Percentiles rank a stretch among this genome's conserved stretches.
phyloP scores from a whole-genome alignment of 2,329 filamentous ascomycete genomes.

The Xylaria sp. region DNA sequence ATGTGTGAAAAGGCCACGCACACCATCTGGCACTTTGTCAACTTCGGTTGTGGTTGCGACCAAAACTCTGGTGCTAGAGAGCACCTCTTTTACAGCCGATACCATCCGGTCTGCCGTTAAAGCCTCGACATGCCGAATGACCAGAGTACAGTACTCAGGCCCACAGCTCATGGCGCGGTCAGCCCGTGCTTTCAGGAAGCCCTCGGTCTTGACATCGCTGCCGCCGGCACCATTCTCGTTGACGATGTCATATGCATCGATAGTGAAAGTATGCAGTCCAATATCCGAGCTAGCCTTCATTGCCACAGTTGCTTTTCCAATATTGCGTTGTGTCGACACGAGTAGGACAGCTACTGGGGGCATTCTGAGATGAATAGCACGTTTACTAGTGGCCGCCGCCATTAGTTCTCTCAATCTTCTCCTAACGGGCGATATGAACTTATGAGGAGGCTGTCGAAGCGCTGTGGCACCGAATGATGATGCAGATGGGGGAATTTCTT shows the following conservation, averaged over 20 bases:
- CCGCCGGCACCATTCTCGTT: conserved; percentile 89
- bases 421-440: conserved; percentile 64
- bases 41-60: conserved; percentile 95
- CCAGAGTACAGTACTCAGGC: conserved; percentile 77
- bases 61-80: conserved; percentile 79
- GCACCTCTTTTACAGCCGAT: conserved; percentile 80
- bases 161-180: conserved; percentile 91
- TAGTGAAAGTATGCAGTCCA: conserved; percentile 84
- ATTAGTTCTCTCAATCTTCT: conserved; percentile 83
- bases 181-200: conserved; percentile 83
- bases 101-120: conserved; percentile 91
- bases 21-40: conserved; percentile 89
- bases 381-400: conserved; percentile 83
- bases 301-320: conserved; percentile 86
- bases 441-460: conserved; percentile 52
- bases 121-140: conserved; percentile 91
- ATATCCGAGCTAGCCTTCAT: conserved; percentile 82
- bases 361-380: conserved; percentile 85
- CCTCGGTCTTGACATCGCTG: conserved; percentile 92
- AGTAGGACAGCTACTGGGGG: conserved; percentile 87
- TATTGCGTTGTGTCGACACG: conserved; percentile 88
- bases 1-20: conserved; percentile 91
- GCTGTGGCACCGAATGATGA: conserved; percentile 48
- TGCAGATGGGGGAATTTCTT: conserved; percentile 62
- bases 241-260: conserved; percentile 92